These are phyloP conservation scores for Phytopythium chamaehyphon DNA, from an alignment of 352 stramenopile species.

Conservation along the genomic window DNA sequence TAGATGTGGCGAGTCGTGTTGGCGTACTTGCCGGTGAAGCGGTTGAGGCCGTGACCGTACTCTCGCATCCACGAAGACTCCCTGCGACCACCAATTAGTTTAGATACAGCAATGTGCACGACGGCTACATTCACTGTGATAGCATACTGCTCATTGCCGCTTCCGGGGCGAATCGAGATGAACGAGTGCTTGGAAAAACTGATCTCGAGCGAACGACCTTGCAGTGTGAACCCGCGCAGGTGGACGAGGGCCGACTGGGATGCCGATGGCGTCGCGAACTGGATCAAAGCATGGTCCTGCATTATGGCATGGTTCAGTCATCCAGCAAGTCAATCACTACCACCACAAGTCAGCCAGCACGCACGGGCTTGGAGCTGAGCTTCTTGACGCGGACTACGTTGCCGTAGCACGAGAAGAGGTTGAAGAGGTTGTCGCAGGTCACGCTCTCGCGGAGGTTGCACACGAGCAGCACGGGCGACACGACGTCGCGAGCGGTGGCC, in stretches of 20 bases:
- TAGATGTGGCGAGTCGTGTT: conserved; percentile 60
- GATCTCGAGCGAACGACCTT: conserved; percentile 52
- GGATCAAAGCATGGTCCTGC: conserved; percentile 53
- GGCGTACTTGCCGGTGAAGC: conserved; percentile 60
- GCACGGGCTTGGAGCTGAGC: conserved; percentile 38
- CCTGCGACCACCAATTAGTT: background rate
- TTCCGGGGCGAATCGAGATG: conserved; percentile 30
- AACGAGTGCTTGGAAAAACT: conserved; percentile 57
- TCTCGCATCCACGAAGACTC: conserved; percentile 33
- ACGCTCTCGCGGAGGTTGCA: conserved; percentile 49
- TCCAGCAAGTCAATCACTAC: background rate
- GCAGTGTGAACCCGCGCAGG: conserved; percentile 46
- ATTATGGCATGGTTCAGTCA: background rate
- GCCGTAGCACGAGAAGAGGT: conserved; percentile 68
- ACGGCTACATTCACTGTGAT: background rate
- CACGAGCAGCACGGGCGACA: conserved; percentile 50
- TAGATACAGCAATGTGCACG: background rate
- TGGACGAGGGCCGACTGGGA: conserved; percentile 49
- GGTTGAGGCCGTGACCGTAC: conserved; percentile 44
- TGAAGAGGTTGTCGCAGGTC: conserved; percentile 62
- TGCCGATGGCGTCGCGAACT: conserved; percentile 41
- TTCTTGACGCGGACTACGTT: conserved; percentile 64
- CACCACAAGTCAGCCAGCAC: background rate
- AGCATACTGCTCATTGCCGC: conserved; percentile 7
- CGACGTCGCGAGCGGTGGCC: conserved; percentile 12